Base-by-base conservation (phyloP, 2,329 filamentous ascomycete genomes). In the Phialophora verrucosa region DNA sequence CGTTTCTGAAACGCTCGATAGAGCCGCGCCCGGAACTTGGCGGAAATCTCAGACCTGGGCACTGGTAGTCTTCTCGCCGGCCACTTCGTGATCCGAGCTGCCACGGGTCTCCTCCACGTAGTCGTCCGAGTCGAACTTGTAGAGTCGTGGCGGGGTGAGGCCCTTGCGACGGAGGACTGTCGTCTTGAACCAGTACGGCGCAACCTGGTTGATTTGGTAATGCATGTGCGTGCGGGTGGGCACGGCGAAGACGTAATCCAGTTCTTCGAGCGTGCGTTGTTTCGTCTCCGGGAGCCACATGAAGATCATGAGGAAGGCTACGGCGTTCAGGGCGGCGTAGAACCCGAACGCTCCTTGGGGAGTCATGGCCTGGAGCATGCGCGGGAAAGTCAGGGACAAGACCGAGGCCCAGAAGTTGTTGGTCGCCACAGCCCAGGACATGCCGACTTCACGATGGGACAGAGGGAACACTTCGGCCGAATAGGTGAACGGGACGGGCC, bases 381-480 rank as follows among this genome's bases (percentile, higher is more conserved):
- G 78, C 1, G 83, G 82, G 70, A 83, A 84, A 0, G 82, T 81
- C 29, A 85, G 77, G 1, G 81, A 81, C n/a, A 85, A 75, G 3
- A 84, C 78, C 4, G 80, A 77, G 3, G 82, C 82, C 80, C 78
- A 85, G 69, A 80, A 81, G 8, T 81, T 73, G 69, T 80, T 83
- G 10, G 79, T 83, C 35, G 80, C 74, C 12, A 82, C 73, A 44
- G 79, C 73, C 81, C 78, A 75, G 71, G 79, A 70, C 82, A 83
- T 76, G 73, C 84, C 76, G 71, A 85, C 66, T 76, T 84, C 74
- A 17, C 87, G 84, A 49, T 89, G 84, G 68, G 88, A 88, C 1
- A 89, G 78, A 4, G 87, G 87, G 72, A 89, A 90, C 1, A 86
- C 87, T 74, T 90, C 88, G 23, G 88, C 87, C 0, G 86, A 88